Evolutionary conservation across 306 rosid species (phyloP).

Genomic region (Lagenaria siceraria): DNA sequence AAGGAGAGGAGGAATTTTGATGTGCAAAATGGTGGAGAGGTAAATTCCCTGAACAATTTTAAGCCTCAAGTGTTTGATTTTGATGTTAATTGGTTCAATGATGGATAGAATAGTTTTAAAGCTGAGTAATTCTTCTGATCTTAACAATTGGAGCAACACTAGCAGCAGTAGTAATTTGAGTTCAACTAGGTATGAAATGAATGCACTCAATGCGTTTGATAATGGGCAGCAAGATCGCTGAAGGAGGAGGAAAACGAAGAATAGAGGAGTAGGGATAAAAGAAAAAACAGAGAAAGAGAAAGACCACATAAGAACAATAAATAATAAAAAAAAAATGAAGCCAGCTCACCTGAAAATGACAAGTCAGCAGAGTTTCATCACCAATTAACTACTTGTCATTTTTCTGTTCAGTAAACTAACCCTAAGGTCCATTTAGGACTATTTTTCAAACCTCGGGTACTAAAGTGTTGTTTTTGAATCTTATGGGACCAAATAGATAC

Average conservation of each 20-base stretch:
- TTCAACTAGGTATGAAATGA: neutral
- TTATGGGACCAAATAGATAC: neutral
- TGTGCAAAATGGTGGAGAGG: slow-evolving; percentile 66
- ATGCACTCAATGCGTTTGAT: neutral
- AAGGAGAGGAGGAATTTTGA: slow-evolving; percentile 71
- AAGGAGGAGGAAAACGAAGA: neutral
- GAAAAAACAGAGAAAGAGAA: neutral
- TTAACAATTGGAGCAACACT: neutral
- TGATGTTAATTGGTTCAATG: neutral
- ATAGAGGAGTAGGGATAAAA: neutral
- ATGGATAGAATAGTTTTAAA: slow-evolving; percentile 11
- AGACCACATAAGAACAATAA: neutral
- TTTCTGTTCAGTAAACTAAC: neutral
- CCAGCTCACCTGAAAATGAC: neutral
- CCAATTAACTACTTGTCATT: neutral
- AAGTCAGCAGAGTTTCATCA: neutral
- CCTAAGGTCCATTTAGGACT: neutral
- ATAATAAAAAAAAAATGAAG: neutral
- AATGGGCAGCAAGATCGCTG: neutral
- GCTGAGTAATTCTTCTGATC: slow-evolving; percentile 9
- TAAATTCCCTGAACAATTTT: slow-evolving; percentile 20
- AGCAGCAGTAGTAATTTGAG: neutral
- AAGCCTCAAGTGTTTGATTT: slow-evolving; percentile 8
- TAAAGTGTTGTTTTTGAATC: neutral
- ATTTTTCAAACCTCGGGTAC: neutral